Percentiles rank a stretch among this genome's conserved stretches.
Conservation (phyloP, 441 rosid species). For the Biscutella laevigata region DNA sequence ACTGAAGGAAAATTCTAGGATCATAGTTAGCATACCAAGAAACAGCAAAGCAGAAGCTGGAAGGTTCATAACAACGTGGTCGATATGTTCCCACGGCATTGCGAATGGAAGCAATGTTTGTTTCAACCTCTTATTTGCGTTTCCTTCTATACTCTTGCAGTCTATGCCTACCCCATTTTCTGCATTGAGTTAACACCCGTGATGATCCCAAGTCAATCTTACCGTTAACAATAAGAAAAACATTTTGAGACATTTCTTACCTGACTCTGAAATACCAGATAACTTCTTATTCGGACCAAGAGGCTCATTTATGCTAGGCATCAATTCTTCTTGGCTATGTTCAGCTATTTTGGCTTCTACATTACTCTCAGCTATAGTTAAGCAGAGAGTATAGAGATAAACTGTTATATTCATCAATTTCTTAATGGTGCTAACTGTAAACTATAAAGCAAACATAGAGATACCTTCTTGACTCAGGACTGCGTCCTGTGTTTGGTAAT, state of each 20-base stretch:
- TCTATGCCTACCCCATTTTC: slow-evolving; percentile 31
- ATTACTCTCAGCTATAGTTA: slow-evolving; percentile 25
- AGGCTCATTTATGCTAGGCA: slow-evolving; percentile 25
- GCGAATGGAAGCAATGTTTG: slow-evolving; percentile 36
- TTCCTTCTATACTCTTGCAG: slow-evolving; percentile 33
- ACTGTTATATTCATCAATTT: neutral
- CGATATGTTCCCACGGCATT: slow-evolving; percentile 79
- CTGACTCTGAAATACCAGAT: slow-evolving; percentile 38
- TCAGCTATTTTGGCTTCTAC: slow-evolving; percentile 17
- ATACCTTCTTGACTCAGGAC: slow-evolving; percentile 30
- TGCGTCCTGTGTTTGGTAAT: slow-evolving; percentile 25
- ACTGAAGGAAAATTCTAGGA: neutral
- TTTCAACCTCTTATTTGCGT: slow-evolving; percentile 48
- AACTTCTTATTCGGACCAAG: slow-evolving; percentile 37
- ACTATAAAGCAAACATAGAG: slow-evolving; percentile 8
- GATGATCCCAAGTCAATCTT: neutral
- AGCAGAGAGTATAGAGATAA: slow-evolving; percentile 20
- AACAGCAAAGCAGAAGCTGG: slow-evolving; percentile 88
- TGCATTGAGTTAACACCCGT: slow-evolving; percentile 16
- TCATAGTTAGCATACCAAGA: slow-evolving; percentile 41
- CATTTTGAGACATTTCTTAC: slow-evolving; percentile 26
- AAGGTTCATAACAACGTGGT: slow-evolving; percentile 92
- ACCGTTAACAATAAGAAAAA: neutral
- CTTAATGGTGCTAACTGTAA: neutral
- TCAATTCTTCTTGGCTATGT: slow-evolving; percentile 20